Percentiles rank a stretch among this genome's conserved stretches.
phyloP scores from a whole-genome alignment of 352 stramenopile species.

The Phytophthora brassicae region DNA sequence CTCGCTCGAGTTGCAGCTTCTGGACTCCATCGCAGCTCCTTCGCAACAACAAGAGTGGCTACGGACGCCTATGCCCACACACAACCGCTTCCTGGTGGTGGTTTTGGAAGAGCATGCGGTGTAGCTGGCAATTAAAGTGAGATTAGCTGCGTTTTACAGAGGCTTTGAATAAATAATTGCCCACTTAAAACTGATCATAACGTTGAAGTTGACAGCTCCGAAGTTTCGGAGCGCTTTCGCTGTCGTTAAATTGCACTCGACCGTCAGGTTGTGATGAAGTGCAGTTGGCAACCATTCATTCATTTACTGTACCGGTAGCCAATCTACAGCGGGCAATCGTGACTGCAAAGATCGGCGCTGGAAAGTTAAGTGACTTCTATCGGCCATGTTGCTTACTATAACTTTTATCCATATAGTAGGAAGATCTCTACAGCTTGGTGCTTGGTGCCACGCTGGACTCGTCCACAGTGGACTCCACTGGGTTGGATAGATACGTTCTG shows the following conservation, averaged over 20 bases:
- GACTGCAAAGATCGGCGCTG: background rate
- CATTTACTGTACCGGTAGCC: too few species aligned
- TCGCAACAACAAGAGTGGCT: slow-evolving; percentile 25
- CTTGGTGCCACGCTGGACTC: background rate
- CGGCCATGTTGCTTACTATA: background rate
- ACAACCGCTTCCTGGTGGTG: slow-evolving; percentile 35
- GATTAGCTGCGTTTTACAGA: slow-evolving; percentile 11
- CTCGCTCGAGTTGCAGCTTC: slow-evolving; percentile 26
- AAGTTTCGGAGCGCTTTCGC: slow-evolving; percentile 1
- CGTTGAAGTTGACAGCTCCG: background rate
- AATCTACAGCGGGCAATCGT: background rate
- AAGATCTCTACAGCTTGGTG: slow-evolving; percentile 2
- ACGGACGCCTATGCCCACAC: slow-evolving; percentile 26
- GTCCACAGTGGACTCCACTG: too few species aligned
- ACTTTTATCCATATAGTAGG: too few species aligned
- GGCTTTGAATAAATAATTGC: slow-evolving; percentile 6
- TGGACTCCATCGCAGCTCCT: background rate
- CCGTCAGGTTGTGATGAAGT: background rate
- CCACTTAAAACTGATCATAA: background rate
- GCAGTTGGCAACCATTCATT: too few species aligned
- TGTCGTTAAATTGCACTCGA: slow-evolving; percentile 6
- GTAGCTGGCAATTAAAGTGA: slow-evolving; percentile 3
- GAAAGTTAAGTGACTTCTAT: background rate
- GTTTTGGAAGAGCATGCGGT: slow-evolving; percentile 28
- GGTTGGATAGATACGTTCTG: too few species aligned